Conservation (phyloP, 2,329 filamentous ascomycete genomes). For the Ophiostoma triangulosporum region DNA sequence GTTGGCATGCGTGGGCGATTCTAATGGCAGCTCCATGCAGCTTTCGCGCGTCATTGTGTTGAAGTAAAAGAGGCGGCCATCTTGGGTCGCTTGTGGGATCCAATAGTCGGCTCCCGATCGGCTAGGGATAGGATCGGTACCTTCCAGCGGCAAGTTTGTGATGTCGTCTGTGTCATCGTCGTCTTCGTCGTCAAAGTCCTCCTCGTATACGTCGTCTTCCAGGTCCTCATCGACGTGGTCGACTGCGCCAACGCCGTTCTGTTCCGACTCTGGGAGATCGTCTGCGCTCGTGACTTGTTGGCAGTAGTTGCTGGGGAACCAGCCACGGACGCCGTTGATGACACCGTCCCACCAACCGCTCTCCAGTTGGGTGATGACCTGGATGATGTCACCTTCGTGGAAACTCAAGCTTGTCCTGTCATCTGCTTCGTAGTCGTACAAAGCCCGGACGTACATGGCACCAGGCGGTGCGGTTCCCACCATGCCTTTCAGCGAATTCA, state of each 20-base stretch:
- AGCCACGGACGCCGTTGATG: constrained; percentile 89
- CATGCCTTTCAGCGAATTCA: constrained; percentile 39
- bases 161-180: constrained; percentile 35
- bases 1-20: constrained; percentile 66
- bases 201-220: constrained; percentile 55
- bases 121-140: constrained; percentile 40
- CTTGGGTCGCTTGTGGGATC: constrained; percentile 93
- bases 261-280: constrained; percentile 51
- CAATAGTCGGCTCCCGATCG: constrained; percentile 90
- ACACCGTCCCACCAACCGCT: constrained; percentile 99
- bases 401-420: constrained; percentile 95
- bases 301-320: constrained; percentile 99
- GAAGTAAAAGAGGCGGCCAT: constrained; percentile 92
- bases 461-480: constrained; percentile 45
- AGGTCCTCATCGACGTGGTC: constrained; percentile 48
- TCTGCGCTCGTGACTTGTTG: constrained; percentile 67
- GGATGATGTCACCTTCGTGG: constrained; percentile 90
- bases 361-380: constrained; percentile 95
- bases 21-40: constrained; percentile 85
- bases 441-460: constrained; percentile 81
- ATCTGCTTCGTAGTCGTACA: constrained; percentile 97
- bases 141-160: constrained; percentile 52
- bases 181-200: constrained; percentile 52
- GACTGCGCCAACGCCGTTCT: constrained; percentile 38
- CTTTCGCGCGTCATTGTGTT: constrained; percentile 94